Base-by-base conservation (phyloP, 1,284 basidiomycete genomes). In the Boletus sp. region DNA sequence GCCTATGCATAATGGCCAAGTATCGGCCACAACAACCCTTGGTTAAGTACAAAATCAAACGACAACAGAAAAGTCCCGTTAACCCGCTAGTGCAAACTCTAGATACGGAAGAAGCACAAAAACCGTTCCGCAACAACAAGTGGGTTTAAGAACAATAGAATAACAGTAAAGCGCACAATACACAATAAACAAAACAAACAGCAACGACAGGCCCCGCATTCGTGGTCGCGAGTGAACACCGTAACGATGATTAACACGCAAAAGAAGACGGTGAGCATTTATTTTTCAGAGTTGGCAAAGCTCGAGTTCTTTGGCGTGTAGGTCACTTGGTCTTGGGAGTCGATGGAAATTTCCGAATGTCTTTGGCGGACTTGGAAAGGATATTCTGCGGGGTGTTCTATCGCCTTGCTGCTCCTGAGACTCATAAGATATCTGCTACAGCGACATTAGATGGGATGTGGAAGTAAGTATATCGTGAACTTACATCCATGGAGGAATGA, bases 401-500 rank as follows among this genome's bases (percentile, higher is more conserved):
- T 22, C 5, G 2, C 3, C 0, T 37, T 30, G 2, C 7, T 22
- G n/a, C 14, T 46, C n/a, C 41, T 47, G 26, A 42, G 62, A 16
- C 19, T 39, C 1, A 60, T 19, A 23, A 65, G 17, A 22, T 61
- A 58, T 53, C 54, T 68, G 6, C 61, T 64, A 16, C 17, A n/a
- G 12, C 10, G 4, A 39, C 5, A n/a, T 55, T 19, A 57, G 40
- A 33, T 2, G 9, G 16, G 5, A 30, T 12, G 4, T 23, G 22
- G 2, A 19, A 17, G 13, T 5, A 23, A n/a, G n/a, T 0, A 25
- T 8, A 36, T 35, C 13, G 5, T n/a, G 13, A 20, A 62, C 67
- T 54, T 67, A 81, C 80, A 88, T 69, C 88, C 87, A 91, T n/a
- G 64, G 57, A 32, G 88, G 88, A 13, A 84, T 58, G 37, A 90